Evolutionary conservation across 2,329 filamentous ascomycete genomes (phyloP), one percentile per base, ranked within the genome.

Genomic region (Aspergillus pseudoterreus): DNA sequence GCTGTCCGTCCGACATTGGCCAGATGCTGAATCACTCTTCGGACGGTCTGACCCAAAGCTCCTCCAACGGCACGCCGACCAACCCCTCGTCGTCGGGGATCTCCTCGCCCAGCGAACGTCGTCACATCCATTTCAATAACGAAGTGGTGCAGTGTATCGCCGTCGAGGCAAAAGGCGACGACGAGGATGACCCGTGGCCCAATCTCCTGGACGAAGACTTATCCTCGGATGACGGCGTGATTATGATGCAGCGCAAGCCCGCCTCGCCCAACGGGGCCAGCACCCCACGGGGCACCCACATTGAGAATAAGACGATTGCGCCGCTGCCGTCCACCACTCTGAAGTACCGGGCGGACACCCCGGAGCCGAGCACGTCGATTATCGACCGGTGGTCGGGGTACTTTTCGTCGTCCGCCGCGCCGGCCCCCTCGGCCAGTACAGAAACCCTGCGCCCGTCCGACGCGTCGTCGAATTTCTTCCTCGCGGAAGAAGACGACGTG

Each of bases 111-210:
- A 77, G 52, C 73, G 82, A 75, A 71, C 82, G 84, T 63, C 91
- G 86, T 54, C 92, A 96, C 68, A 97, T 99, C 58, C 90, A 95
- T 65, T 99, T 99, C 71, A 94, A 96, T 66, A 89, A 96, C 66
- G 88, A 92, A 72, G 94, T 99, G 2, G 86, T 92, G 68, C 92
- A 97, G 68, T 96, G 92, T 68, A 96, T 96, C 58, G 94, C 94
- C 6, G 83, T 99, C 30, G 92, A 97, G 32, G 81, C 84, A 61
- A 95, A 95, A 73, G 84, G 88, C 57, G 86, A 86, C 21, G 87
- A 92, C 44, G 84, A 88, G 24, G 61, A 61, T 19, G 69, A 71
- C 11, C 52, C 75, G 32, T 72, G 72, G 58, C 72, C 71, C 1
- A 42, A 49, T 5, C 50, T 54, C 9, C 56, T 63, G 22, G 77